These are phyloP conservation scores for Aureobasidium sp. DNA, from an alignment of 2,329 filamentous ascomycete species.

Conservation along the genomic window DNA sequence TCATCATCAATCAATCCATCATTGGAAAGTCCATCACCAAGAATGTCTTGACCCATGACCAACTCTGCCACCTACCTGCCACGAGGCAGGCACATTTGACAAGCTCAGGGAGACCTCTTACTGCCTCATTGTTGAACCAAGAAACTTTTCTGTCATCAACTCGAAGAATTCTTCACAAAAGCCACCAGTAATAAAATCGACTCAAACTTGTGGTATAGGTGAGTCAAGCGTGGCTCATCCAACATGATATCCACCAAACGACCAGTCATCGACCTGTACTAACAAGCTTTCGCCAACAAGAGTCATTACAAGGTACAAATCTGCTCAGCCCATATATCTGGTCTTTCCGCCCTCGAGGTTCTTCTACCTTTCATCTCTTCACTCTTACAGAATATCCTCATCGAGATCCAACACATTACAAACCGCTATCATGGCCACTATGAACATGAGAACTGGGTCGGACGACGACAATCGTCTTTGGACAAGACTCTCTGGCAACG, in stretches of 20 bases:
- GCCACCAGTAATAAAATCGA: neutral
- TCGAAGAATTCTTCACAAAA: too few species aligned
- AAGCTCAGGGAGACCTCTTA: neutral
- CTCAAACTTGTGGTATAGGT: neutral
- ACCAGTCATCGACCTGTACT: neutral
- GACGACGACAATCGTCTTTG: neutral
- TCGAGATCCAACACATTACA: neutral
- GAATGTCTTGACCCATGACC: neutral
- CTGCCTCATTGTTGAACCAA: too few species aligned
- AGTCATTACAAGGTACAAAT: neutral
- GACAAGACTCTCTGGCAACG: neutral
- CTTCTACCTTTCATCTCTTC: neutral
- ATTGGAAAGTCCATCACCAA: neutral
- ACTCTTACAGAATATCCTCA: neutral
- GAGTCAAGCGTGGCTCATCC: neutral
- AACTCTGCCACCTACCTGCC: neutral
- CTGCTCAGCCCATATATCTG: neutral
- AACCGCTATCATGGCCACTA: neutral
- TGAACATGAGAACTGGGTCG: neutral
- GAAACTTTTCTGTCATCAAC: too few species aligned
- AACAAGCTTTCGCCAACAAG: too few species aligned
- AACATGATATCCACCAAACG: too few species aligned
- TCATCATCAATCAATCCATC: neutral
- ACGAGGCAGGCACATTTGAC: neutral
- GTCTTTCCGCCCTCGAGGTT: too few species aligned